These are phyloP conservation scores for Sungouiella blattae DNA, from an alignment of 805 yeast genomes.

Conservation along the genomic window DNA sequence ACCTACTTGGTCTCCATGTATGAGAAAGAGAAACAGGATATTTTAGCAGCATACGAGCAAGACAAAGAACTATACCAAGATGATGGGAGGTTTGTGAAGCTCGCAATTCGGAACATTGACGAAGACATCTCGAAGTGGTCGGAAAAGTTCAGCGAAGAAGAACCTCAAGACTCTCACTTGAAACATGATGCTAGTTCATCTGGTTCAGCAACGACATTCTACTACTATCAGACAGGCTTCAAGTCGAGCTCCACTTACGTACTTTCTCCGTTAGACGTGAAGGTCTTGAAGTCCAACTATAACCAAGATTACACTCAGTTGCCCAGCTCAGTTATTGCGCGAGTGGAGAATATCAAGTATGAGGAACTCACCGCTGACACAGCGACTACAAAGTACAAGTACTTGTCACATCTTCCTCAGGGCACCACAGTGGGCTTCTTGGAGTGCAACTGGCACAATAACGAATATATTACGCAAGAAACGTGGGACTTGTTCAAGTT, in stretches of 20 bases:
- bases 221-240: slow-evolving; percentile 76
- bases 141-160: slow-evolving; percentile 20
- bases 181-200: slow-evolving; percentile 16
- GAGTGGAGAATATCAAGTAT: slow-evolving; percentile 65
- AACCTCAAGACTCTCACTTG: slow-evolving; percentile 7
- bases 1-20: slow-evolving; percentile 52
- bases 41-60: slow-evolving; percentile 48
- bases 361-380: slow-evolving; percentile 63
- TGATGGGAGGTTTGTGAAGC: slow-evolving; percentile 48
- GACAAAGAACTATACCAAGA: slow-evolving; percentile 62
- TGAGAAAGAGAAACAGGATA: slow-evolving; percentile 54
- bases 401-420: slow-evolving; percentile 74
- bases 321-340: slow-evolving; percentile 61
- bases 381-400: slow-evolving; percentile 60
- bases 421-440: slow-evolving; percentile 83
- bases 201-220: slow-evolving; percentile 42
- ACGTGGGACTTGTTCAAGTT: slow-evolving; percentile 45
- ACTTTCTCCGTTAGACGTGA: slow-evolving; percentile 75
- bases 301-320: slow-evolving; percentile 55
- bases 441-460: slow-evolving; percentile 75
- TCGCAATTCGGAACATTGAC: slow-evolving; percentile 57
- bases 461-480: slow-evolving; percentile 28
- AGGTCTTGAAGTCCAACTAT: slow-evolving; percentile 62
- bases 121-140: slow-evolving; percentile 39
- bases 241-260: slow-evolving; percentile 60